Evolutionary conservation across 306 rosid genomes (phyloP).

Genomic region (Glycine latifolia): DNA sequence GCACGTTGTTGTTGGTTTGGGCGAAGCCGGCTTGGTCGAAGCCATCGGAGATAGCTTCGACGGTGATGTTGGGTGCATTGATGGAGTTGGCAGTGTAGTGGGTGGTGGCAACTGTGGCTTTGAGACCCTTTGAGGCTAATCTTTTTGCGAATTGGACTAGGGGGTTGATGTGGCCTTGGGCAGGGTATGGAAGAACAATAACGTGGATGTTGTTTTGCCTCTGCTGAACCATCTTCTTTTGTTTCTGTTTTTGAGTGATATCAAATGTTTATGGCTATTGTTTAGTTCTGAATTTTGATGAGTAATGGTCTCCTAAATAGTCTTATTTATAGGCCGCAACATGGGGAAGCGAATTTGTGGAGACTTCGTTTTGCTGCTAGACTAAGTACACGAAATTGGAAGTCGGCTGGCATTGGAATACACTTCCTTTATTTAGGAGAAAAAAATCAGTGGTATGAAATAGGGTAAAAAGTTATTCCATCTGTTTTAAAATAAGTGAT

Average conservation of each 20-base stretch:
- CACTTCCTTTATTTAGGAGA: too few species aligned
- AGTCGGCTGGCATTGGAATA: too few species aligned
- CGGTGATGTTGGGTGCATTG: slow-evolving; percentile 42
- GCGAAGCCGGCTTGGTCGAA: slow-evolving; percentile 62
- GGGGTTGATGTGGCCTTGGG: slow-evolving; percentile 69
- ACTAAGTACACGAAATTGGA: too few species aligned
- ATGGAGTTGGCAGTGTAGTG: slow-evolving; percentile 57
- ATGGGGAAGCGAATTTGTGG: too few species aligned
- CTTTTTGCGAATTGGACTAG: slow-evolving; percentile 61
- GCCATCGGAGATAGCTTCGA: slow-evolving; percentile 74
- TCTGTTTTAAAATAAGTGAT: too few species aligned
- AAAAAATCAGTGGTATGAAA: too few species aligned
- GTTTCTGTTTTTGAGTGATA: background rate
- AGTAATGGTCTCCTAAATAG: background rate
- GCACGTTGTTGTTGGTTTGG: slow-evolving; percentile 47
- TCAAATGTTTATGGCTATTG: background rate
- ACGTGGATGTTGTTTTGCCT: slow-evolving; percentile 45
- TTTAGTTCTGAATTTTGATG: background rate
- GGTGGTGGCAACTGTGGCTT: slow-evolving; percentile 65
- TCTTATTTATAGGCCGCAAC: background rate
- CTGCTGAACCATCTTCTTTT: slow-evolving; percentile 40
- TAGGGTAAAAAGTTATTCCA: too few species aligned
- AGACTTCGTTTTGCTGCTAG: too few species aligned
- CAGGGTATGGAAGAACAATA: slow-evolving; percentile 57
- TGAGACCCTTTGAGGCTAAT: slow-evolving; percentile 52